A percentile compares a stretch with the other conserved stretches of the same genome.
phyloP scores from a whole-genome alignment of 1,139 yeast genomes.

The Zygosaccharomyces pseudobailii region DNA sequence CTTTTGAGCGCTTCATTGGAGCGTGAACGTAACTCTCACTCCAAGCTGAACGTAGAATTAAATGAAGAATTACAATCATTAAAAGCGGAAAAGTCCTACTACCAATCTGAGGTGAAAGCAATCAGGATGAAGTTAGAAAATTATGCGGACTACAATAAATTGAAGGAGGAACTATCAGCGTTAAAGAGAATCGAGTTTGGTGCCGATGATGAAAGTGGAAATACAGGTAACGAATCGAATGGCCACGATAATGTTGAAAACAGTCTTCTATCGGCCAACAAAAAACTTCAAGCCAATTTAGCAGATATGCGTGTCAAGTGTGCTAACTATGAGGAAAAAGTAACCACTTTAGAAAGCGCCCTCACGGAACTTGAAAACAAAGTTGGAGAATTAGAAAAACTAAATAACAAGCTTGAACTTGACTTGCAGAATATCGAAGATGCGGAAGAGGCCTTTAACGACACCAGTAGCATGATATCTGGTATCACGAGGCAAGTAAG shows the following conservation, averaged over 20 bases:
- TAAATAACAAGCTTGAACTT: conserved; percentile 62
- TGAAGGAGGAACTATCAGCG: conserved; percentile 68
- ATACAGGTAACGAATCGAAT: conserved; percentile 35
- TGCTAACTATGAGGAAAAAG: conserved; percentile 25
- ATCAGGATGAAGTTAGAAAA: conserved; percentile 45
- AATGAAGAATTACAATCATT: conserved; percentile 38
- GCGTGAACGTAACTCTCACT: conserved; percentile 35
- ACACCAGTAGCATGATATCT: conserved; percentile 66
- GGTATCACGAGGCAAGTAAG: conserved; percentile 45
- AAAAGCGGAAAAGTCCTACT: conserved; percentile 45
- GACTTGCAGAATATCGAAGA: conserved; percentile 56
- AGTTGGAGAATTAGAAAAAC: conserved; percentile 40
- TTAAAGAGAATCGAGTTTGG: conserved; percentile 74
- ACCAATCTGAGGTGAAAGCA: conserved; percentile 47
- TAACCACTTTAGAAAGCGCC: conserved; percentile 19
- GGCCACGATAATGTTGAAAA: conserved; percentile 35
- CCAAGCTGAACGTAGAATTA: conserved; percentile 36
- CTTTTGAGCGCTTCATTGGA: conserved; percentile 60
- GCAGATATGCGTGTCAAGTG: conserved; percentile 34
- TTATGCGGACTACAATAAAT: conserved; percentile 66
- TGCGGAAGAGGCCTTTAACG: conserved; percentile 39
- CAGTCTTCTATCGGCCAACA: conserved; percentile 38
- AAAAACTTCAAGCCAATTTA: conserved; percentile 40
- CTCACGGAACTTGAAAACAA: conserved; percentile 34
- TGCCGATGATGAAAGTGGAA: conserved; percentile 37